These are phyloP conservation scores for Beverwykella pulmonaria DNA, from an alignment of 495 filamentous ascomycete species.

Conservation along the genomic window DNA sequence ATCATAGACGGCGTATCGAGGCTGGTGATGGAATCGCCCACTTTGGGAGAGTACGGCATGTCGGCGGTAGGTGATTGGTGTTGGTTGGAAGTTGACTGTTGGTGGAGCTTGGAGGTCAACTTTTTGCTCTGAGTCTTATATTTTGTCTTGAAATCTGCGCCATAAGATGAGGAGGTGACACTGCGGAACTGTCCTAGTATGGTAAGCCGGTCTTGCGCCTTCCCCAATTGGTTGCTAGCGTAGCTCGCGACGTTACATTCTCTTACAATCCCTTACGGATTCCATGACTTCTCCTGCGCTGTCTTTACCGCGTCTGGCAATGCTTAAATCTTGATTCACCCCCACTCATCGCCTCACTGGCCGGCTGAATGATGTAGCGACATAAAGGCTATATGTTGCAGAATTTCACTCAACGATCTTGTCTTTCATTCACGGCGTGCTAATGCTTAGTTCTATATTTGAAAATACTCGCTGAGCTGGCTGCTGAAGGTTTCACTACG, in stretches of 20 bases:
- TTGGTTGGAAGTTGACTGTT: not conserved
- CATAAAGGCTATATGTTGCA: too few species aligned
- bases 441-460: too few species aligned
- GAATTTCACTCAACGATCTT: too few species aligned
- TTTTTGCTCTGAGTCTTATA: not conserved
- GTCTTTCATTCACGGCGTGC: too few species aligned
- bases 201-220: slow-evolving; percentile 6
- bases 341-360: too few species aligned
- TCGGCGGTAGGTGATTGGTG: not conserved
- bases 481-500: too few species aligned
- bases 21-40: slow-evolving; percentile 38
- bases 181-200: not conserved
- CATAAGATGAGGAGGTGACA: not conserved
- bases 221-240: not conserved
- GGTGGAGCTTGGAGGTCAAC: not conserved
- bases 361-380: too few species aligned
- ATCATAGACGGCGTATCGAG: slow-evolving; percentile 48
- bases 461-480: too few species aligned
- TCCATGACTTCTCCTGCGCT: not conserved
- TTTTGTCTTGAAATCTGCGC: too few species aligned
- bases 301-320: not conserved
- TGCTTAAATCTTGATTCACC: not conserved
- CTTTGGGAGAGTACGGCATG: slow-evolving; percentile 39
- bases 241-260: slow-evolving; percentile 6
- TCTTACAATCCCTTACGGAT: not conserved